Conservation (phyloP, 257 asterid genomes). For the Echium plantagineum region DNA sequence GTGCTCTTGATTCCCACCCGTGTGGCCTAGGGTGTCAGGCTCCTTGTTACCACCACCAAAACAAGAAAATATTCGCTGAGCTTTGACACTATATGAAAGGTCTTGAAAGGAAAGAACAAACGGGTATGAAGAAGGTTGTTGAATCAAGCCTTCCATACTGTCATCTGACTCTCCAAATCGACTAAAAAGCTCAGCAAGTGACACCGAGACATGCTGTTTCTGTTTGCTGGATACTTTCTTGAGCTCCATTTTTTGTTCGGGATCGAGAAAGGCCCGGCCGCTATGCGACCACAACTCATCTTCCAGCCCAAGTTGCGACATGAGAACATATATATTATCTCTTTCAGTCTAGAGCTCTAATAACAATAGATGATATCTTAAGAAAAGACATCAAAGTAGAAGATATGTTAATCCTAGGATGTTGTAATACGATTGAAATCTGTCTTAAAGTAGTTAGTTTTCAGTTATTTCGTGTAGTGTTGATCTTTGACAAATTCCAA, state of each 20-base stretch:
- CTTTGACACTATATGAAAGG: constrained; percentile 27
- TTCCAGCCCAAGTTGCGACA: constrained; percentile 24
- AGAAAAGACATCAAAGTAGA: not conserved
- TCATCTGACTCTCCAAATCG: constrained; percentile 33
- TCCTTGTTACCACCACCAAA: constrained; percentile 1
- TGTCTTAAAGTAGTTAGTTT: not conserved
- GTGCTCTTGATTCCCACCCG: constrained; percentile 2
- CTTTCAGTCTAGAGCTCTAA: not conserved
- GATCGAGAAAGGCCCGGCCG: constrained; percentile 61
- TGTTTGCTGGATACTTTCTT: constrained; percentile 37
- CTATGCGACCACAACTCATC: constrained; percentile 37
- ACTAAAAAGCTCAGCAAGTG: constrained; percentile 60
- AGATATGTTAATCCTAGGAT: constrained; percentile 2
- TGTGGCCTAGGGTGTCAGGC: not conserved
- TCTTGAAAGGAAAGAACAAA: constrained; percentile 28
- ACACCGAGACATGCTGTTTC: constrained; percentile 28
- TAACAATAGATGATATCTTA: not conserved
- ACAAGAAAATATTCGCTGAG: constrained; percentile 11
- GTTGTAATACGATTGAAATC: constrained; percentile 2
- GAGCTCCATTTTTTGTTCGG: constrained; percentile 52
- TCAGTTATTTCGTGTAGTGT: constrained; percentile 39
- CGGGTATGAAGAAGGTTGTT: constrained; percentile 14
- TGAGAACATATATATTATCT: not conserved
- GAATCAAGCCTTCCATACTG: constrained; percentile 9
- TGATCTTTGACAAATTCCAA: constrained; percentile 23